These are phyloP conservation scores for Crithidia brevicula DNA, from an alignment of 208 protist species.

Conservation along the genomic window DNA sequence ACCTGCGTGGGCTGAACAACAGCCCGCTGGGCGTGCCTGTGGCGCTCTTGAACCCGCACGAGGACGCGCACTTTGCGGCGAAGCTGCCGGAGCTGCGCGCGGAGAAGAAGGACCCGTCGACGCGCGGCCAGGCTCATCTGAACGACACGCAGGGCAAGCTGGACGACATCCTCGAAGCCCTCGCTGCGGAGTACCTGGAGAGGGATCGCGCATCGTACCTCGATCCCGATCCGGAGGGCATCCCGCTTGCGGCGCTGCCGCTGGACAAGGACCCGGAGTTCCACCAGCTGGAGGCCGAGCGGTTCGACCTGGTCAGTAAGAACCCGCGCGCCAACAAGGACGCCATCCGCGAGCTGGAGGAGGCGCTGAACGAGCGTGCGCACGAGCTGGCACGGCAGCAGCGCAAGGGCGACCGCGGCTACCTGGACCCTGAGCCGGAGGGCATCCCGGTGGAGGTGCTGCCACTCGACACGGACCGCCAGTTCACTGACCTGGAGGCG, in stretches of 20 bases:
- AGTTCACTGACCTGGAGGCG: constrained; percentile 67
- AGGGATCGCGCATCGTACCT: constrained; percentile 60
- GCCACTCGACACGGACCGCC: constrained; percentile 65
- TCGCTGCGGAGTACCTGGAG: constrained; percentile 61
- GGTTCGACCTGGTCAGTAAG: constrained; percentile 53
- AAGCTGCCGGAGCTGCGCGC: constrained; percentile 66
- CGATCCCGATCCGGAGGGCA: constrained; percentile 50
- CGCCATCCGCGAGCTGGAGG: constrained; percentile 58
- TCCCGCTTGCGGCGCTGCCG: constrained; percentile 51
- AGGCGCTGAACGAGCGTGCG: constrained; percentile 65
- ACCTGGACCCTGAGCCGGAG: constrained; percentile 70
- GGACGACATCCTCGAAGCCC: constrained; percentile 55
- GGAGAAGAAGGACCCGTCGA: constrained; percentile 42
- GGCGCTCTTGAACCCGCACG: constrained; percentile 56
- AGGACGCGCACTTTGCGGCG: constrained; percentile 53
- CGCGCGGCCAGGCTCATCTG: constrained; percentile 48
- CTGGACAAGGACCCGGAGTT: constrained; percentile 64
- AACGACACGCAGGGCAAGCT: constrained; percentile 60
- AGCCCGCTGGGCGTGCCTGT: constrained; percentile 57
- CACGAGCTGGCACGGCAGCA: constrained; percentile 51
- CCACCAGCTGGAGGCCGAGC: constrained; percentile 61
- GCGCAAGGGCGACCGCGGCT: constrained; percentile 56
- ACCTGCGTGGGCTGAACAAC: constrained; percentile 49
- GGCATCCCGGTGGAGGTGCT: constrained; percentile 66
- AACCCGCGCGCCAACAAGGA: constrained; percentile 56